Percentiles rank a stretch among this genome's conserved stretches.
These are phyloP conservation scores for Nannochloris sp. DNA, from an alignment of 139 green algal species.

Conservation along the genomic window DNA sequence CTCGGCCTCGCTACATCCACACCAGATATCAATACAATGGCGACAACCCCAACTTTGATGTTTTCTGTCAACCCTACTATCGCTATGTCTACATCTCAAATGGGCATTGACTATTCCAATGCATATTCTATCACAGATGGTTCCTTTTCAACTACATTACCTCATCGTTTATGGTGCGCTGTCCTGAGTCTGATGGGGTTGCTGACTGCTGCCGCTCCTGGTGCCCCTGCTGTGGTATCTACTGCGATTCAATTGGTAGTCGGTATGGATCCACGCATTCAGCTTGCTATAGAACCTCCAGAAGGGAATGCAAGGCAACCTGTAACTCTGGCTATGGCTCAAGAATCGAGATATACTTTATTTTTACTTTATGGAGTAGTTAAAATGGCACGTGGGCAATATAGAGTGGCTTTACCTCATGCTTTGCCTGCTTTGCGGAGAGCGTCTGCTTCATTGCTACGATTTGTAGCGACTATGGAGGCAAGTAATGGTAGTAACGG, in stretches of 20 bases:
- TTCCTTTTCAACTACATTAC: neutral
- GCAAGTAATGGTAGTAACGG: neutral
- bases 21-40: neutral
- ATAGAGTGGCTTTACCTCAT: constrained; percentile 19
- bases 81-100: too few species aligned
- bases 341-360: constrained; percentile 17
- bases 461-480: neutral
- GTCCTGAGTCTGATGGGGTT: constrained; percentile 13
- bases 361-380: constrained; percentile 26
- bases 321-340: constrained; percentile 28
- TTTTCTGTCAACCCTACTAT: too few species aligned
- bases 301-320: constrained; percentile 19
- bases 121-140: constrained; percentile 16
- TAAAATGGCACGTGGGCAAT: constrained; percentile 11
- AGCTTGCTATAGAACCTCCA: constrained; percentile 27
- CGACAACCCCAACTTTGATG: too few species aligned
- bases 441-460: constrained; percentile 26
- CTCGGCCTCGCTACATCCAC: neutral
- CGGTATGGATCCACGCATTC: constrained; percentile 16
- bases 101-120: constrained; percentile 27
- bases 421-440: constrained; percentile 11
- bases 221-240: constrained; percentile 5
- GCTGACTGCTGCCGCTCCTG: constrained; percentile 15
- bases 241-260: constrained; percentile 16
- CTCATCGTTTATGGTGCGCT: constrained; percentile 29